Conservation (phyloP, 495 filamentous ascomycete genomes). For the Penicillium dipodomyicola region DNA sequence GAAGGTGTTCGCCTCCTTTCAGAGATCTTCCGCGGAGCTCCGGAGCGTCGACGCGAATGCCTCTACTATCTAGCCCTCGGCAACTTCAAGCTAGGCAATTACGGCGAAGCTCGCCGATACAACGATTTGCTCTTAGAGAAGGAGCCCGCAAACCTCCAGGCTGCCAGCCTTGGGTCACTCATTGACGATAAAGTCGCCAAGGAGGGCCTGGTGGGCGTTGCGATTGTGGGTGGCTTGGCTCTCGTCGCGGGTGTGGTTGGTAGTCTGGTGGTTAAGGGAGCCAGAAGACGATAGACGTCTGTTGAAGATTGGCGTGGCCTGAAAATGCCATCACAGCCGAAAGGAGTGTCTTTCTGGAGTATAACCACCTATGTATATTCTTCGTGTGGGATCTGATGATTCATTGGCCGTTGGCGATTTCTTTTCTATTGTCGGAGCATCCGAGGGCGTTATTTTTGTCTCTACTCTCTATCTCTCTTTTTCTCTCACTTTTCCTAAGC, state of each 20-base stretch:
- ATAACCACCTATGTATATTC: conserved; percentile 8
- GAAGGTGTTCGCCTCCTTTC: conserved; percentile 90
- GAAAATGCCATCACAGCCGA: conserved; percentile 24
- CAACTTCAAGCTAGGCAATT: conserved; percentile 98
- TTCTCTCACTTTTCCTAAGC: background rate
- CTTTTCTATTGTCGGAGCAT: conserved; percentile 9
- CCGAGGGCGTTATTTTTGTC: conserved; percentile 6
- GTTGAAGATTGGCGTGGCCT: conserved; percentile 17
- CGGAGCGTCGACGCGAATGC: conserved; percentile 91
- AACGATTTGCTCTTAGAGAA: conserved; percentile 88
- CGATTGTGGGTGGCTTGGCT: conserved; percentile 92
- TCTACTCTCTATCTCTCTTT: background rate
- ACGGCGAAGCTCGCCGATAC: conserved; percentile 87
- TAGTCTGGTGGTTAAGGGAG: conserved; percentile 72
- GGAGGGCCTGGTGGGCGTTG: conserved; percentile 91
- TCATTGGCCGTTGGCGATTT: conserved; percentile 6
- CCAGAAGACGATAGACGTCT: conserved; percentile 51
- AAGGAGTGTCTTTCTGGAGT: conserved; percentile 7
- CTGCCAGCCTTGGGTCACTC: conserved; percentile 73
- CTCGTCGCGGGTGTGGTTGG: conserved; percentile 92
- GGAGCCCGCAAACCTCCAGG: conserved; percentile 87
- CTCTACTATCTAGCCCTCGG: conserved; percentile 96
- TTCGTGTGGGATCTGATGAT: conserved; percentile 5
- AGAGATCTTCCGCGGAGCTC: conserved; percentile 91
- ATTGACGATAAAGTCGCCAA: conserved; percentile 95